Evolutionary conservation across 108 stramenopile species (phyloP).

Genomic region (Cyclotella sp.): DNA sequence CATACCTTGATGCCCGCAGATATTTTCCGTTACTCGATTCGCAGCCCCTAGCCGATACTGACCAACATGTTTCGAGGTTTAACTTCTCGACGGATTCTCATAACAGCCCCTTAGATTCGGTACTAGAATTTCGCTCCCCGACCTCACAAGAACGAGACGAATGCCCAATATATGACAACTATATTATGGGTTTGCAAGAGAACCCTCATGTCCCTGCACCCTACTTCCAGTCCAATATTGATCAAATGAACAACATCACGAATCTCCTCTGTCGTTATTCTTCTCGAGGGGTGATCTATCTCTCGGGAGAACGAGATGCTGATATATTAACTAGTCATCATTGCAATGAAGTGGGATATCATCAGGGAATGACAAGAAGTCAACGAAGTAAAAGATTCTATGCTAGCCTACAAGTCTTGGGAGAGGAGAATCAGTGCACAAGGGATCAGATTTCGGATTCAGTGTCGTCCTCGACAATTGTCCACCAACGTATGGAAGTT

Average conservation of each 20-base stretch:
- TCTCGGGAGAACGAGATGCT: slow-evolving; percentile 70
- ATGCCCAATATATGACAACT: slow-evolving; percentile 72
- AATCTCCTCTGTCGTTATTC: slow-evolving; percentile 57
- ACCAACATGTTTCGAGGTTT: background rate
- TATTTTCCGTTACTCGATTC: background rate
- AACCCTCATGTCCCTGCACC: slow-evolving; percentile 56
- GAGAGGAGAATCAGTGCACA: slow-evolving; percentile 6
- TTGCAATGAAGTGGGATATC: slow-evolving; percentile 53
- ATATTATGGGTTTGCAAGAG: slow-evolving; percentile 75
- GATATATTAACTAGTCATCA: slow-evolving; percentile 32
- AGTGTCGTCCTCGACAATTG: slow-evolving; percentile 13
- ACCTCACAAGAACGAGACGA: slow-evolving; percentile 13
- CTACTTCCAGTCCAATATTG: slow-evolving; percentile 44
- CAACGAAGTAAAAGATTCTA: slow-evolving; percentile 63
- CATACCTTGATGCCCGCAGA: slow-evolving; percentile 62
- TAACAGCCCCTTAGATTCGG: background rate
- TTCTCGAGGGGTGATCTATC: slow-evolving; percentile 62
- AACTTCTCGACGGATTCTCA: too few species aligned
- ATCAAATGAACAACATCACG: background rate
- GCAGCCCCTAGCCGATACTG: background rate
- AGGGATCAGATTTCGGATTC: background rate
- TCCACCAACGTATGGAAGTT: slow-evolving; percentile 62
- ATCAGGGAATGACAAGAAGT: slow-evolving; percentile 66
- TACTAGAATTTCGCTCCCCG: slow-evolving; percentile 27
- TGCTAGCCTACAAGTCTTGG: slow-evolving; percentile 34